Conservation (phyloP, 2,329 filamentous ascomycete genomes). For the Penicillium glabrum region DNA sequence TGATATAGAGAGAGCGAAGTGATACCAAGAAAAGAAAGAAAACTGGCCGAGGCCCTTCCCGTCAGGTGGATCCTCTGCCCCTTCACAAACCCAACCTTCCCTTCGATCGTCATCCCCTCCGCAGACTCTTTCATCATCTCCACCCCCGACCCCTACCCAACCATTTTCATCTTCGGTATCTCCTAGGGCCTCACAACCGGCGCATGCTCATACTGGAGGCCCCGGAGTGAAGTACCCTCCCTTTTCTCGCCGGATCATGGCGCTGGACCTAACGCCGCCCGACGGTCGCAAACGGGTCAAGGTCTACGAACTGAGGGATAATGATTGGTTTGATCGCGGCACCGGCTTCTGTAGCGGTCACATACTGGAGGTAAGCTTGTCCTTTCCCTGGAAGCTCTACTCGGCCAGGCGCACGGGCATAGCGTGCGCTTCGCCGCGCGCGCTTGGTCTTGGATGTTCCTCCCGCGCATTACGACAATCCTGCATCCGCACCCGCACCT, state of each 20-base stretch:
- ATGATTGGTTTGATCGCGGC: slow-evolving; percentile 98
- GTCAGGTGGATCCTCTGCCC: slow-evolving; percentile 11
- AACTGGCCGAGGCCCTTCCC: slow-evolving; percentile 17
- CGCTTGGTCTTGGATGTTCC: slow-evolving; percentile 1
- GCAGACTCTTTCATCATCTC: slow-evolving; percentile 28
- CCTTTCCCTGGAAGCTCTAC: background rate
- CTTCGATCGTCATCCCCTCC: slow-evolving; percentile 24
- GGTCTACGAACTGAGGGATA: slow-evolving; percentile 97
- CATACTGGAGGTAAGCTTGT: slow-evolving; percentile 65
- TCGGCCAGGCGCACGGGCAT: background rate
- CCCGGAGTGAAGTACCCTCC: slow-evolving; percentile 40
- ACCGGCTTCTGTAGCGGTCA: slow-evolving; percentile 91
- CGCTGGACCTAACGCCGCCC: slow-evolving; percentile 48
- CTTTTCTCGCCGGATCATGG: slow-evolving; percentile 43
- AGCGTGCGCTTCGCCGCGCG: slow-evolving; percentile 16
- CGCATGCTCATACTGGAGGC: slow-evolving; percentile 34
- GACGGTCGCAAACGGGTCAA: slow-evolving; percentile 72
- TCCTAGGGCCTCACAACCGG: slow-evolving; percentile 32
- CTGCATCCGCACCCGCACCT: slow-evolving; percentile 2
- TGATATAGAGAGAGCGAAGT: background rate
- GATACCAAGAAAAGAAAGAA: background rate
- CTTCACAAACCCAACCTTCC: slow-evolving; percentile 12
- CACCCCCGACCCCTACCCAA: slow-evolving; percentile 15
- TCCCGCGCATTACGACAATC: background rate
- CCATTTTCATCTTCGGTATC: slow-evolving; percentile 10